Evolutionary conservation across 306 rosid species (phyloP).

Genomic region (Citrullus amarus): DNA sequence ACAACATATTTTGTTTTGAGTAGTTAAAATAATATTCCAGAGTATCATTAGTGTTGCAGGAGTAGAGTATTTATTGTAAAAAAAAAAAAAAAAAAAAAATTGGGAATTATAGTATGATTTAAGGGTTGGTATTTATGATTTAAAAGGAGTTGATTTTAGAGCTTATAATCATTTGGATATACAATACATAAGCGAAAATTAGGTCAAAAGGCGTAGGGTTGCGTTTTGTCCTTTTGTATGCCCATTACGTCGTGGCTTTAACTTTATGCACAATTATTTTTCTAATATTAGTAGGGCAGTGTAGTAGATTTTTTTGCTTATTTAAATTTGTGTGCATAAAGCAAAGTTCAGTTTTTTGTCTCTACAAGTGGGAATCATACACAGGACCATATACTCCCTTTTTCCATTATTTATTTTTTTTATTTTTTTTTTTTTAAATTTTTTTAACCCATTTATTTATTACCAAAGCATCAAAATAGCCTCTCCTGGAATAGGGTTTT

Average conservation of each 20-base stretch:
- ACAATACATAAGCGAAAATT: not conserved
- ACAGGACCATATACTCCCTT: conserved; percentile 41
- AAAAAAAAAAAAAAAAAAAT: too few relatives aligned
- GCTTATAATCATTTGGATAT: not conserved
- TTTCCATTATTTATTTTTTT: conserved; percentile 13
- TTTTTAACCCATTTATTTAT: conserved; percentile 13
- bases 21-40: too few relatives aligned
- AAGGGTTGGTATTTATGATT: not conserved
- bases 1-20: too few relatives aligned
- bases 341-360: not conserved
- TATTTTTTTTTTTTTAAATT: too few relatives aligned
- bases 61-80: too few relatives aligned
- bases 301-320: not conserved
- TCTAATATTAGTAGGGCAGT: not conserved
- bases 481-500: not conserved
- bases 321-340: not conserved
- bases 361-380: conserved; percentile 24
- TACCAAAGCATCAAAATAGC: conserved; percentile 12
- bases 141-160: too few relatives aligned
- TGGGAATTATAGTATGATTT: not conserved
- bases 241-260: not conserved
- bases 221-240: not conserved
- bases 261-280: not conserved
- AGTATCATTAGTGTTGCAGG: too few relatives aligned
- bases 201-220: not conserved